Evolutionary conservation across 805 yeast genomes (phyloP), one percentile per base, ranked within the genome.

Genomic region (Wickerhamomyces mucosus): DNA sequence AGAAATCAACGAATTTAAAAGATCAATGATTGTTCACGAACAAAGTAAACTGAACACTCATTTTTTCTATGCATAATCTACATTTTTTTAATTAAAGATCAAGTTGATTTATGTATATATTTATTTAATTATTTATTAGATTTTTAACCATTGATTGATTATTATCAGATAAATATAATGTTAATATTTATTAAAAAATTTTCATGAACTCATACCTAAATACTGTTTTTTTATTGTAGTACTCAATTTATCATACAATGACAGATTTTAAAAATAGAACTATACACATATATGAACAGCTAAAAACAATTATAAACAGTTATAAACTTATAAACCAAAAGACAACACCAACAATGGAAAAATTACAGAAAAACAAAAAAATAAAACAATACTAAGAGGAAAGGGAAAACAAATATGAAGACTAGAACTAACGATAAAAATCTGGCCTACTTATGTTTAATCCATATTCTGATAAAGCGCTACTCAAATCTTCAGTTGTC

Each of bases 401-500:
- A 18, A n/a, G n/a, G n/a, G n/a, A n/a, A n/a, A n/a, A n/a, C n/a
- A n/a, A n/a, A n/a, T n/a, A n/a, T n/a, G n/a, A n/a, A n/a, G n/a
- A n/a, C n/a, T n/a, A n/a, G n/a, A 6, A 11, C 46, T 57, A 89
- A 44, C 96, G 77, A 58, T 92, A 92, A 55, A 88, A 92, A 43
- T 86, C 97, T 0, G 98, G 97, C 46, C 96, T 71, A 40, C 78
- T 72, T 5, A 92, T 75, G 48, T 92, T 88, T 43, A 92, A 64
- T 3, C 95, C 95, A 50, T 92, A 92, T 51, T 92, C 99, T 27
- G 85, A 74, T 38, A 94, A 64, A 2, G 97, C 97, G 52, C 85
- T 81, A 45, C 95, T 78, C 48, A 92, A 65, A 51, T 92, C 97
- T 40, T 86, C 95, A 74, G 86, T 83, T 0, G 96, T 88, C 37